Evolutionary conservation across 768 basidiomycete genomes (phyloP).

Genomic region (Sarcomyxa edulis): DNA sequence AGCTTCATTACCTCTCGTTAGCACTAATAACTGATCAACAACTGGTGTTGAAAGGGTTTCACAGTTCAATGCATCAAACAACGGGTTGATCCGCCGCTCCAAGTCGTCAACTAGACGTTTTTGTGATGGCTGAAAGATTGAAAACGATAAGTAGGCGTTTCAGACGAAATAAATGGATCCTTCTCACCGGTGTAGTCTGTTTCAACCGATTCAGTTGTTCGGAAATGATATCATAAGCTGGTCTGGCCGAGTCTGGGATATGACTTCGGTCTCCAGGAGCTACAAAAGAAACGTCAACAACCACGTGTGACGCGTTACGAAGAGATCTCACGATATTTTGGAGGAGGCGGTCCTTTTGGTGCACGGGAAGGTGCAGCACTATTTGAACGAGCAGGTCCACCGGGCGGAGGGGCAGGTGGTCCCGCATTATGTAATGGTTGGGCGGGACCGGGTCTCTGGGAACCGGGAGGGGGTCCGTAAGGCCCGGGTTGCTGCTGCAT

Average conservation of each 20-base stretch:
- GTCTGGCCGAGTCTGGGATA: slow-evolving; percentile 66
- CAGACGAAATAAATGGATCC: slow-evolving; percentile 11
- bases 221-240: slow-evolving; percentile 63
- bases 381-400: slow-evolving; percentile 22
- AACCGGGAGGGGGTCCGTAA: slow-evolving; percentile 31
- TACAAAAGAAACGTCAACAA: slow-evolving; percentile 32
- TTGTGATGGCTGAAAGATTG: slow-evolving; percentile 65
- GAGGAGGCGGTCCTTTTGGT: slow-evolving; percentile 27
- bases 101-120: slow-evolving; percentile 83
- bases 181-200: slow-evolving; percentile 72
- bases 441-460: slow-evolving; percentile 17
- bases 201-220: slow-evolving; percentile 61
- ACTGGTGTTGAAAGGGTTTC: slow-evolving; percentile 69
- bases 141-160: slow-evolving; percentile 5
- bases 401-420: slow-evolving; percentile 13
- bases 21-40: slow-evolving; percentile 63
- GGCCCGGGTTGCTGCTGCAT: slow-evolving; percentile 27
- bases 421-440: slow-evolving; percentile 20
- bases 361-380: slow-evolving; percentile 17
- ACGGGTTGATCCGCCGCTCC: slow-evolving; percentile 75
- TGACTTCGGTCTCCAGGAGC: slow-evolving; percentile 91
- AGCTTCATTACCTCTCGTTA: slow-evolving; percentile 76
- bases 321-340: slow-evolving; percentile 42
- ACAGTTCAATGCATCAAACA: slow-evolving; percentile 93
- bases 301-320: too few species aligned